These are phyloP conservation scores for Crithidia bombi DNA, from an alignment of 208 protist genomes.

Conservation along the genomic window DNA sequence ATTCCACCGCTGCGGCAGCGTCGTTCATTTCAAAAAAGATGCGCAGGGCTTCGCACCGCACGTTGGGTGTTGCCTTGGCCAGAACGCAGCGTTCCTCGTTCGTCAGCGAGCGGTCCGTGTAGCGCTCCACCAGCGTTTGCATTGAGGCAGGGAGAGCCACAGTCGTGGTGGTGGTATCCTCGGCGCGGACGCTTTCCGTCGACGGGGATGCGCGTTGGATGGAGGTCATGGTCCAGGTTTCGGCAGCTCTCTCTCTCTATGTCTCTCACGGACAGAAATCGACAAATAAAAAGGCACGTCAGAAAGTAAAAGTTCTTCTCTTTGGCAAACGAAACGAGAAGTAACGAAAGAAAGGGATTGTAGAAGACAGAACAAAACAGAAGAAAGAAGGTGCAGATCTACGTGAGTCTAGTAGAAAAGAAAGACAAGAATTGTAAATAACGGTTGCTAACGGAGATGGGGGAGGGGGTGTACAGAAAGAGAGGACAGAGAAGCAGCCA, in stretches of 20 bases:
- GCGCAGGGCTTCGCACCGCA: slow-evolving; percentile 63
- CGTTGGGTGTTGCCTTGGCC: slow-evolving; percentile 32
- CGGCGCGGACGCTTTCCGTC: neutral
- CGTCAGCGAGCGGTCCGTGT: slow-evolving; percentile 40
- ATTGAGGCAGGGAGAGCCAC: slow-evolving; percentile 58
- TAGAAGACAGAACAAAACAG: neutral
- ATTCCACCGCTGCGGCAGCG: slow-evolving; percentile 45
- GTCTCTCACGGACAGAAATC: too few relatives aligned
- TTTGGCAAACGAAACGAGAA: slow-evolving; percentile 1
- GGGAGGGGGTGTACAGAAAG: slow-evolving; percentile 2
- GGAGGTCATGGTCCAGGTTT: neutral
- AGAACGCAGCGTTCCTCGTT: slow-evolving; percentile 38
- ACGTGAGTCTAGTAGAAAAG: slow-evolving; percentile 11
- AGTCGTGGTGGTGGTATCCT: neutral
- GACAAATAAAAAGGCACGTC: neutral
- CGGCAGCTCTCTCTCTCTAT: neutral
- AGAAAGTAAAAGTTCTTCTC: slow-evolving; percentile 6
- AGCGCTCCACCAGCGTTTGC: slow-evolving; percentile 55
- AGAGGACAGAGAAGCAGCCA: slow-evolving; percentile 12
- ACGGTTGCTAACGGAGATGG: too few relatives aligned
- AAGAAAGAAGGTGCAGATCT: slow-evolving; percentile 2
- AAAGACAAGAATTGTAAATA: slow-evolving; percentile 25
- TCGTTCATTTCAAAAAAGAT: slow-evolving; percentile 63
- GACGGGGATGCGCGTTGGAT: slow-evolving; percentile 5
- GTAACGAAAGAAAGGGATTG: slow-evolving; percentile 12